Conservation (phyloP, 768 basidiomycete genomes). For the Tylopilus plumbeoviolaceoides region DNA sequence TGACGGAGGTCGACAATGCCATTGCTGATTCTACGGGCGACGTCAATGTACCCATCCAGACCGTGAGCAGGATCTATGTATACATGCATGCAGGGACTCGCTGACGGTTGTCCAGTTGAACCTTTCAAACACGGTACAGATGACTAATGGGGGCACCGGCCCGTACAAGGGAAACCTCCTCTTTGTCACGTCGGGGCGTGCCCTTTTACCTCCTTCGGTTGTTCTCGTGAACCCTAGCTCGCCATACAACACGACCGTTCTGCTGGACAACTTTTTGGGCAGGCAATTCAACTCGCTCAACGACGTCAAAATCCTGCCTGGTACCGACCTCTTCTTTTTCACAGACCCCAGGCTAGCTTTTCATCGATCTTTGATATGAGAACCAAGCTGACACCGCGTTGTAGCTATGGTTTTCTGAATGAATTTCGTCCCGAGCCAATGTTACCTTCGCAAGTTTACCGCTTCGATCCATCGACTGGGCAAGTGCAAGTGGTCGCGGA, state of each 20-base stretch:
- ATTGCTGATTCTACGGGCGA: slow-evolving; percentile 32
- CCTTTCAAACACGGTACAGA: slow-evolving; percentile 56
- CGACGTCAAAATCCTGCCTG: slow-evolving; percentile 71
- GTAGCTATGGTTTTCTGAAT: slow-evolving; percentile 60
- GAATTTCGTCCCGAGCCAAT: slow-evolving; percentile 64
- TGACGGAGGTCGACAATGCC: slow-evolving; percentile 51
- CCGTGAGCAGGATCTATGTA: slow-evolving; percentile 21
- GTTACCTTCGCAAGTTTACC: slow-evolving; percentile 73
- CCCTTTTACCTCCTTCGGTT: slow-evolving; percentile 56
- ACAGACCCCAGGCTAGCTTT: slow-evolving; percentile 62
- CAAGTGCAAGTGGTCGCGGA: slow-evolving; percentile 70
- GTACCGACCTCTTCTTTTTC: slow-evolving; percentile 66
- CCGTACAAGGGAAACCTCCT: slow-evolving; percentile 56
- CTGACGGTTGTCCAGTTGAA: slow-evolving; percentile 41
- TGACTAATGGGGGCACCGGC: slow-evolving; percentile 69
- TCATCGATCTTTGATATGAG: too few relatives aligned
- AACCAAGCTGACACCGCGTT: background rate
- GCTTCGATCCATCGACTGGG: slow-evolving; percentile 59
- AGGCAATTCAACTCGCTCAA: slow-evolving; percentile 82
- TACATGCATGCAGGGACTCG: too few relatives aligned
- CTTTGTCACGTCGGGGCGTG: slow-evolving; percentile 64
- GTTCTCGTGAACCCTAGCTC: slow-evolving; percentile 59
- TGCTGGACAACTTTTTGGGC: slow-evolving; percentile 78
- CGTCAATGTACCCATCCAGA: slow-evolving; percentile 50
- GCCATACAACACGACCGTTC: slow-evolving; percentile 63